A percentile compares a stretch with the other conserved stretches of the same genome.
Evolutionary conservation across 768 basidiomycete species (phyloP).

Genomic region (Trametes villosa): DNA sequence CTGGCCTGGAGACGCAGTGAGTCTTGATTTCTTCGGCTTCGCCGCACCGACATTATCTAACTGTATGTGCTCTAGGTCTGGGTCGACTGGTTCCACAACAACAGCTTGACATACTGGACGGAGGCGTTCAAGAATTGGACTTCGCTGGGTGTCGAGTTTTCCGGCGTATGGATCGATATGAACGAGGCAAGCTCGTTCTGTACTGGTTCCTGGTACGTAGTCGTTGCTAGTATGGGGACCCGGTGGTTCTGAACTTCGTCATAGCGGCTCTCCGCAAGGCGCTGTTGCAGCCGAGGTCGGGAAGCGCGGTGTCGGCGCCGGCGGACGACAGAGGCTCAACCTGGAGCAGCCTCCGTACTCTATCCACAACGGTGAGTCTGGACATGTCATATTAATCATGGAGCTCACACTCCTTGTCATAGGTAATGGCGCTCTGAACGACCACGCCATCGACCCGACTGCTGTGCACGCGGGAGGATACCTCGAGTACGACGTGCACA

Average conservation of each 20-base stretch:
- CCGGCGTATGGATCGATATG: conserved; percentile 74
- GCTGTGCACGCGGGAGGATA: conserved; percentile 67
- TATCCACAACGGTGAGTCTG: conserved; percentile 65
- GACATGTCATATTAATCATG: neutral
- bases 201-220: conserved; percentile 54
- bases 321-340: conserved; percentile 48
- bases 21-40: conserved; percentile 7
- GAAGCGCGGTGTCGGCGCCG: conserved; percentile 59
- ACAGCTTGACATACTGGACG: conserved; percentile 60
- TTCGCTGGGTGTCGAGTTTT: conserved; percentile 54
- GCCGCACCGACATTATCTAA: no score
- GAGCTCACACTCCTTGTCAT: conserved; percentile 35
- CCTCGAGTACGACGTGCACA: conserved; percentile 71
- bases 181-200: conserved; percentile 69
- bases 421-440: conserved; percentile 50
- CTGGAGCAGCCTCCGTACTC: conserved; percentile 65
- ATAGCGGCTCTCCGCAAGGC: neutral
- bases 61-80: conserved; percentile 43
- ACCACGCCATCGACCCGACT: conserved; percentile 68
- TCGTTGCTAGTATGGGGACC: neutral
- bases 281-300: no score
- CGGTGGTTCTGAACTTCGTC: neutral
- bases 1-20: conserved; percentile 77
- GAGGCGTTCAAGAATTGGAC: conserved; percentile 62
- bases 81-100: conserved; percentile 62